Evolutionary conservation across 2,329 filamentous ascomycete species (phyloP), one percentile per base, ranked within the genome.

Genomic region (Nannizziopsis arthrosporioides): DNA sequence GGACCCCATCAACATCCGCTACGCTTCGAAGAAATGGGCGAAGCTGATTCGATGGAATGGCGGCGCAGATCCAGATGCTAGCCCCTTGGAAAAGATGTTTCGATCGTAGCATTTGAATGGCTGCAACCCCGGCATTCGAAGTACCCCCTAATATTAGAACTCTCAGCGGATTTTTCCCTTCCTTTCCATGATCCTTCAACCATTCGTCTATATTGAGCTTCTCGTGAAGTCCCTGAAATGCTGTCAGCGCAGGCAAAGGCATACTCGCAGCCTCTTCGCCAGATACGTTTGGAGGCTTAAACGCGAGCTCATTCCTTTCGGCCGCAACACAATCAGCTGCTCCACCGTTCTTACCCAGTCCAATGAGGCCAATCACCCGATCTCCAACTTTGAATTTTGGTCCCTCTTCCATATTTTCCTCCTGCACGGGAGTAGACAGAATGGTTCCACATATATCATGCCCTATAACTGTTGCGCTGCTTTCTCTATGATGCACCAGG

Each of bases 371-470:
- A 47, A 64, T 65, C 8, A 71, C 65, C 35, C 57, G 51, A 43
- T 71, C 68, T 1, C 61, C 65, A 11, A 69, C 57, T 51, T 64
- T 64, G 54, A 67, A 70, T 31, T 56, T 61, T 0, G 68, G 62
- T 0, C 64, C 63, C 6, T 56, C 54, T 1, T 56, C 49, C n/a
- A 48, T 54, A n/a, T 56, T 53, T 30, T 63, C 54, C 42, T 67
- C 61, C 36, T 57, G 50, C 1, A 51, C 40, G 2, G 65, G 64
- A 0, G 63, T 68, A 45, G 56, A 58, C 36, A 66, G 62, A 12
- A 70, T 56, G 6, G 56, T 63, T 3, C 67, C 68, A 46, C 66
- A 66, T 39, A 70, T 55, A 48, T 66, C 67, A 50, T 69, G 66
- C 32, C 66, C 60, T 10, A 67, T 66, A 22, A 70, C 65, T 7